A percentile compares a stretch with the other conserved stretches of the same genome.
Evolutionary conservation across 2,329 filamentous ascomycete species (phyloP).

Genomic region (Magnaporthiopsis rhizophila): DNA sequence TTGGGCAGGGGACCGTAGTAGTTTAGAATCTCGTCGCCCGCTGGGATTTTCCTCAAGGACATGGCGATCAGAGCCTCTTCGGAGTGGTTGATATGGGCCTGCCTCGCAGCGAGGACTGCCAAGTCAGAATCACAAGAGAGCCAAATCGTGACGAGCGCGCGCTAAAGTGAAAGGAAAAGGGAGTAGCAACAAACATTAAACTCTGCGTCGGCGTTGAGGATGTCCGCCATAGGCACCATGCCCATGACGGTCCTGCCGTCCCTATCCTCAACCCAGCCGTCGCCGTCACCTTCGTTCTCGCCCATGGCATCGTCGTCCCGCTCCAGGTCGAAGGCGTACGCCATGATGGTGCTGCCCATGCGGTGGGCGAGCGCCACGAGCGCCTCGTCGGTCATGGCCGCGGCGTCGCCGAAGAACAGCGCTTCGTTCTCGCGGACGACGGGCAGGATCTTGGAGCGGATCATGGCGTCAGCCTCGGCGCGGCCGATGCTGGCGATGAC

Average conservation of each 20-base stretch:
- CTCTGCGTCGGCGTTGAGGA: conserved; percentile 81
- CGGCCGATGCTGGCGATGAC: conserved; percentile 72
- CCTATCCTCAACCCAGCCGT: conserved; percentile 58
- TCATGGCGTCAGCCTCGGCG: conserved; percentile 60
- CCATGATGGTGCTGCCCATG: conserved; percentile 87
- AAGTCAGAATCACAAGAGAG: not conserved
- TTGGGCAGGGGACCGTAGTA: conserved; percentile 82
- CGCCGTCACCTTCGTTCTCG: conserved; percentile 47
- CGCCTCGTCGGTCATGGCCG: conserved; percentile 31
- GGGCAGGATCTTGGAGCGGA: conserved; percentile 47
- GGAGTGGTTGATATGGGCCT: conserved; percentile 49
- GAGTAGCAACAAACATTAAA: conserved; percentile 54
- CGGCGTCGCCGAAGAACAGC: conserved; percentile 36
- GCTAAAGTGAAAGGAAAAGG: conserved; percentile 19
- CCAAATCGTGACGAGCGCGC: conserved; percentile 35
- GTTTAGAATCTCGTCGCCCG: conserved; percentile 74
- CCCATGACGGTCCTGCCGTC: conserved; percentile 57
- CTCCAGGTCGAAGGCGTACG: conserved; percentile 80
- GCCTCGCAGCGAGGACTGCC: not conserved
- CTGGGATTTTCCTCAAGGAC: conserved; percentile 57
- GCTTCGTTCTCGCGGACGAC: conserved; percentile 35
- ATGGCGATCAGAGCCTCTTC: conserved; percentile 59
- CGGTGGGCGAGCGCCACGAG: conserved; percentile 55
- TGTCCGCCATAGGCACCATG: conserved; percentile 86
- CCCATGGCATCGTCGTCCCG: conserved; percentile 30